phyloP scores from a whole-genome alignment of 495 filamentous ascomycete species.

The Neurospora tetraspora region DNA sequence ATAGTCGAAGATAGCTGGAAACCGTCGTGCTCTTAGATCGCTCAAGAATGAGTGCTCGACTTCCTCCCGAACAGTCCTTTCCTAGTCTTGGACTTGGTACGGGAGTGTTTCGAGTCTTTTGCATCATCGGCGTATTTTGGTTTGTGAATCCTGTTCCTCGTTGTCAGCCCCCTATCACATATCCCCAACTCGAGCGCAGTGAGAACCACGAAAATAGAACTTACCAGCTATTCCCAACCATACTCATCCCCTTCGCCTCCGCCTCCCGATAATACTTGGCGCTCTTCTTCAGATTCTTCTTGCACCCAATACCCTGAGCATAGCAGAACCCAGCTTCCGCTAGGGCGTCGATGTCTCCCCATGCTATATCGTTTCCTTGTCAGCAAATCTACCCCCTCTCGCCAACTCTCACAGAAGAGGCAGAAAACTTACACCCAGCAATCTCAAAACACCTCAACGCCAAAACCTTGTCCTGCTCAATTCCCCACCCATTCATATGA shows the following conservation, averaged over 20 bases:
- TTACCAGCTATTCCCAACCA: conserved; percentile 97
- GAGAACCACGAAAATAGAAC: conserved; percentile 18
- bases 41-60: background rate
- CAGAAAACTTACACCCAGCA: conserved; percentile 57
- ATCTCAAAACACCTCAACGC: conserved; percentile 93
- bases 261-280: conserved; percentile 85
- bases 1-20: background rate
- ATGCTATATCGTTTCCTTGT: conserved; percentile 35
- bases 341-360: conserved; percentile 95
- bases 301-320: conserved; percentile 73
- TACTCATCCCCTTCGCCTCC: conserved; percentile 86
- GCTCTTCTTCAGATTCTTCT: conserved; percentile 92
- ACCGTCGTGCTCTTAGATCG: background rate
- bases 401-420: conserved; percentile 9
- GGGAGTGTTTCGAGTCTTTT: conserved; percentile 22
- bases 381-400: conserved; percentile 2
- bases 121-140: conserved; percentile 70
- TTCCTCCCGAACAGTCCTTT: conserved; percentile 33
- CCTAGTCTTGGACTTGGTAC: conserved; percentile 37
- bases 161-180: background rate
- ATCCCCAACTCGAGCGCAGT: background rate
- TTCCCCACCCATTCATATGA: conserved; percentile 97
- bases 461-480: conserved; percentile 79
- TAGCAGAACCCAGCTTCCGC: conserved; percentile 84
- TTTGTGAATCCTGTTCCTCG: conserved; percentile 71